Evolutionary conservation across 805 yeast species (phyloP).

Genomic region (Saccharomycopsis javanensis): DNA sequence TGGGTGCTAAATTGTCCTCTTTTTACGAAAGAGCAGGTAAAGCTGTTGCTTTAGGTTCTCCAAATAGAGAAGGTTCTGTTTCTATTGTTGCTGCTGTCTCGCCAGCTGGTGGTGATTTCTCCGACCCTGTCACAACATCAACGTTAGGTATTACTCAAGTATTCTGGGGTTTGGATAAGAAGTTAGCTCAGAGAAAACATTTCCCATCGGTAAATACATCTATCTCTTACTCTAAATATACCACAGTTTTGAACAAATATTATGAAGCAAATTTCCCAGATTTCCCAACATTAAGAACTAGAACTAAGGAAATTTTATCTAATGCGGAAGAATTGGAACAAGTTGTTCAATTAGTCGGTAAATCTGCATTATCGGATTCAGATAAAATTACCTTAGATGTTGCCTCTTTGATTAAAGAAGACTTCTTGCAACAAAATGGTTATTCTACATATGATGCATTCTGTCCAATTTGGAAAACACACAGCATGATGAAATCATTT

Average conservation of each 20-base stretch:
- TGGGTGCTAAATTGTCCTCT: conserved; percentile 97
- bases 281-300: conserved; percentile 82
- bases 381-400: conserved; percentile 96
- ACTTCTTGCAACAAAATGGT: conserved; percentile 98
- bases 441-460: conserved; percentile 96
- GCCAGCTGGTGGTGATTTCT: conserved; percentile 99
- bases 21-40: conserved; percentile 99
- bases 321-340: conserved; percentile 98
- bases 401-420: conserved; percentile 85
- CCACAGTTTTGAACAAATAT: conserved; percentile 73
- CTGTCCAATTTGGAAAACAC: conserved; percentile 99
- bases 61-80: conserved; percentile 93
- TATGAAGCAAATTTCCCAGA: conserved; percentile 84
- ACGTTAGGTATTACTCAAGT: conserved; percentile 99
- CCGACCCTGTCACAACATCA: conserved; percentile 98
- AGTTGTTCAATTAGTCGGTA: conserved; percentile 98
- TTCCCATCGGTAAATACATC: conserved; percentile 98
- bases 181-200: conserved; percentile 98
- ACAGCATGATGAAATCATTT: conserved; percentile 95
- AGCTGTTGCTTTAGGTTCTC: conserved; percentile 90
- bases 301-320: conserved; percentile 87
- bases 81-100: conserved; percentile 99
- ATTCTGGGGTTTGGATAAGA: conserved; percentile 99
- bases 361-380: conserved; percentile 91
- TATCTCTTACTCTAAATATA: conserved; percentile 94